Evolutionary conservation across 768 basidiomycete species (phyloP).

Genomic region (Calvatia gigantea): DNA sequence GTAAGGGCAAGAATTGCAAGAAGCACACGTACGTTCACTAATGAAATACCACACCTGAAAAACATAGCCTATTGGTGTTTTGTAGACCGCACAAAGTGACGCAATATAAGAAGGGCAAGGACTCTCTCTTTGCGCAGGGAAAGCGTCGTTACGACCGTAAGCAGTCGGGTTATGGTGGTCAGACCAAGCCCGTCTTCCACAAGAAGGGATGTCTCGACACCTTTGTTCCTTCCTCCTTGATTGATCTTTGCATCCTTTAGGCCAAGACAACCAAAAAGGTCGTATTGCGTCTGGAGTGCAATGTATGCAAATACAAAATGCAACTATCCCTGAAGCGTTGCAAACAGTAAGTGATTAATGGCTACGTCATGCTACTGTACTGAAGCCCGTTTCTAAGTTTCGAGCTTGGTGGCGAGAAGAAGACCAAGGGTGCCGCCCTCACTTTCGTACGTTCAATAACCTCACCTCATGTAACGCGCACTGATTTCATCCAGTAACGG

Average conservation of each 20-base stretch:
- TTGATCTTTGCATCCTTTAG: constrained; percentile 30
- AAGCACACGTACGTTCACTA: constrained; percentile 85
- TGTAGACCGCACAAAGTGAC: constrained; percentile 96
- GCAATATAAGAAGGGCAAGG: constrained; percentile 99
- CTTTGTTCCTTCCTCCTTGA: not conserved
- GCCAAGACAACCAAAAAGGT: constrained; percentile 99
- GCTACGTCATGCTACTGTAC: not conserved
- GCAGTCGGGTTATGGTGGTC: constrained; percentile 98
- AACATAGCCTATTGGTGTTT: constrained; percentile 9
- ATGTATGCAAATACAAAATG: constrained; percentile 98
- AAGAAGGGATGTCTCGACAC: constrained; percentile 72
- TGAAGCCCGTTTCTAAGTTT: constrained; percentile 52
- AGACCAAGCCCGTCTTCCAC: constrained; percentile 99
- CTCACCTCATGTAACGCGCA: not conserved
- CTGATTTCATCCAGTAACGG: constrained; percentile 17
- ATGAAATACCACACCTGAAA: constrained; percentile 13
- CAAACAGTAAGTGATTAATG: constrained; percentile 79
- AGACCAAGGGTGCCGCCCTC: constrained; percentile 96
- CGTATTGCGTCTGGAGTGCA: constrained; percentile 96
- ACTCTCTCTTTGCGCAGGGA: constrained; percentile 96
- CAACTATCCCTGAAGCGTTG: constrained; percentile 95
- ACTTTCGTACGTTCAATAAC: constrained; percentile 70
- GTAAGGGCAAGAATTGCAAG: constrained; percentile 96
- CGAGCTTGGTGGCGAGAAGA: constrained; percentile 99
- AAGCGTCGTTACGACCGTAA: constrained; percentile 99